Conservation (phyloP, 495 filamentous ascomycete genomes). For the Lophium mytilinum region DNA sequence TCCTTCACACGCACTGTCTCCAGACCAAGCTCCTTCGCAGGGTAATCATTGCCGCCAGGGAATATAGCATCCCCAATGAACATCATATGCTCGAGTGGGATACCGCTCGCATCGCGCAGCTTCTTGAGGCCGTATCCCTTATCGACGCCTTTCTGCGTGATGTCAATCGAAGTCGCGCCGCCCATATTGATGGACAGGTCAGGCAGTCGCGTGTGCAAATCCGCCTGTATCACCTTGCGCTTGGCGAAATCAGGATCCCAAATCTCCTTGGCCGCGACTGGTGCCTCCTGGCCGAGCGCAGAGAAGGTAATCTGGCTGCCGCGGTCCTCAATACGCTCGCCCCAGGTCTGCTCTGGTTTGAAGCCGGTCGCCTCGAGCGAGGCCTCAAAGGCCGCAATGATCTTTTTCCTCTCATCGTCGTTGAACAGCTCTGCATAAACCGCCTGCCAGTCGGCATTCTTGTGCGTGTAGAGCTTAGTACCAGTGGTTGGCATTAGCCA, state of each 20-base stretch:
- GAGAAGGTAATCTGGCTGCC: slow-evolving; percentile 30
- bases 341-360: slow-evolving; percentile 26
- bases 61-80: slow-evolving; percentile 28
- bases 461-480: slow-evolving; percentile 24
- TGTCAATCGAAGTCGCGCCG: slow-evolving; percentile 26
- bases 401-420: slow-evolving; percentile 8
- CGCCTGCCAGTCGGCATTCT: slow-evolving; percentile 8
- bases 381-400: slow-evolving; percentile 17
- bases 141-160: slow-evolving; percentile 25
- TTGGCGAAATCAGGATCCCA: slow-evolving; percentile 28
- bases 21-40: slow-evolving; percentile 20
- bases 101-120: slow-evolving; percentile 17
- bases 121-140: slow-evolving; percentile 27
- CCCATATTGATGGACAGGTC: slow-evolving; percentile 28
- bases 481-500: slow-evolving; percentile 27
- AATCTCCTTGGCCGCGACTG: slow-evolving; percentile 16
- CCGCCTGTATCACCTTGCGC: slow-evolving; percentile 23
- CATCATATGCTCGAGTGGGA: slow-evolving; percentile 25
- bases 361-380: slow-evolving; percentile 14
- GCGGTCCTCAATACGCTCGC: slow-evolving; percentile 25
- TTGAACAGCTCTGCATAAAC: slow-evolving; percentile 24
- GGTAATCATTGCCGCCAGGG: slow-evolving; percentile 28
- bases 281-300: slow-evolving; percentile 27
- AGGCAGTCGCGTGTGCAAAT: slow-evolving; percentile 20
- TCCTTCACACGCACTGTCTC: slow-evolving; percentile 23